Base-by-base conservation (phyloP, 2,329 filamentous ascomycete genomes). In the Aspergillaceae sp. region DNA sequence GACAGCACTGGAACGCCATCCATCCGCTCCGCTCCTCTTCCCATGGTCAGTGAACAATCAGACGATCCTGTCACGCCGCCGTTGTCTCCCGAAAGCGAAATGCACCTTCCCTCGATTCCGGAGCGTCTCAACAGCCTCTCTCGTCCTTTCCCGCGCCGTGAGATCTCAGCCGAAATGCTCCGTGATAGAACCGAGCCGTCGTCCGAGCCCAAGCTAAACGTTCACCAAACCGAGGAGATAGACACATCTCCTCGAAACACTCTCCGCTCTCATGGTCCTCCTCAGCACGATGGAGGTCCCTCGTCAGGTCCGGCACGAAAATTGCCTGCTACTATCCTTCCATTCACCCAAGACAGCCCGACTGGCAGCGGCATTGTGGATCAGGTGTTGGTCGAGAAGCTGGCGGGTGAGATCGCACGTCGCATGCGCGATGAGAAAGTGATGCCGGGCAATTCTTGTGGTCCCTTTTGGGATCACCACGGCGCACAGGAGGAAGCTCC, bases 391-490 rank as follows among this genome's bases (percentile, higher is more conserved):
- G 69, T 73, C 43, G 67, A 70, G 57, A 67, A 95, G 72, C 92
- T 98, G 80, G 90, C 91, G 4, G 84, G 83, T 52, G 92, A 97
- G 66, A 91, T 97, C 57, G 88, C 89, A 33, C 65, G 66, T 50
- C 84, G 87, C 46, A 88, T 94, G 53, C 87, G 91, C 54, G 87
- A 95, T 56, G 87, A 95, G 69, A 92, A 95, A 68, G 62, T 64
- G 40, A 58, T 65, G 43, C 47, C 56, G 19, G 56, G 52, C 42
- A 61, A 56, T 30, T 51, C 57, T 57, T 58, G 60, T 63, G 59
- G 58, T 36, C 58, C 57, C 27, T 67, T 64, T 44, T 70, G 66
- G 64, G 59, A 63, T 30, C 64, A 60, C 19, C 54, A 61, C 35
- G 56, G 59, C 7, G 54, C 53, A 33, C 62, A 62, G 38, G 67